These are phyloP conservation scores for Fusarium sp. DNA, from an alignment of 2,329 filamentous ascomycete genomes.

Conservation along the genomic window DNA sequence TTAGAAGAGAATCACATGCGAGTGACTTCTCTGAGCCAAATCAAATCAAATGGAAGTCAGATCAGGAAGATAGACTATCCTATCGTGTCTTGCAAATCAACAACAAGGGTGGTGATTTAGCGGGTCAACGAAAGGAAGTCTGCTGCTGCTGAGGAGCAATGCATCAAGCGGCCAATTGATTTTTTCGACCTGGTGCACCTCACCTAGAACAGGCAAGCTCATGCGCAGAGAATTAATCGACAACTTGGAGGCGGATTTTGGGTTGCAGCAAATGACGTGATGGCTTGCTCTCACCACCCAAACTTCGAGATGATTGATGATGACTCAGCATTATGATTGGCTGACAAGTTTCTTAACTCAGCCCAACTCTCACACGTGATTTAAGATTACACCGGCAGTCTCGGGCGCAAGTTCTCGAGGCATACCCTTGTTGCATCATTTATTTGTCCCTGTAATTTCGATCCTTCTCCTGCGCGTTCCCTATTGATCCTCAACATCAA, in stretches of 20 bases:
- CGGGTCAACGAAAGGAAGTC: constrained; percentile 11
- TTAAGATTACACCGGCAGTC: constrained; percentile 37
- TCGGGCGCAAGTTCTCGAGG: constrained; percentile 33
- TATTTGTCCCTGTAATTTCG: constrained; percentile 32
- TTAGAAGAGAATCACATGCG: constrained; percentile 10
- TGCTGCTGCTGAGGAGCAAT: too few species aligned
- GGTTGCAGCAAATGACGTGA: constrained; percentile 35
- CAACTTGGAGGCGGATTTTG: constrained; percentile 6
- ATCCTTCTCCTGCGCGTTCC: constrained; percentile 26
- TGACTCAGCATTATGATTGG: constrained; percentile 30
- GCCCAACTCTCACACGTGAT: constrained; percentile 31
- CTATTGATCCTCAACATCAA: constrained; percentile 16
- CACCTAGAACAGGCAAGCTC: constrained; percentile 16
- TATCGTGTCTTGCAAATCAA: constrained; percentile 9
- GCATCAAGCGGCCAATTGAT: constrained; percentile 14
- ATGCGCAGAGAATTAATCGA: constrained; percentile 11
- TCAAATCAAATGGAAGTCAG: constrained; percentile 12
- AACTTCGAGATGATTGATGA: background rate
- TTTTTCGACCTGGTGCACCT: background rate
- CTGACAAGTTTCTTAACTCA: constrained; percentile 8
- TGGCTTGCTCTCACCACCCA: constrained; percentile 18
- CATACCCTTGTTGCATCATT: constrained; percentile 48
- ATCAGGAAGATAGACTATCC: constrained; percentile 14
- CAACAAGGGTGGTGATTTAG: constrained; percentile 17
- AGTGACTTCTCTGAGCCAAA: constrained; percentile 6